Evolutionary conservation across 805 yeast species (phyloP), one percentile per base, ranked within the genome.

Genomic region (Cyberlindnera lachancei): DNA sequence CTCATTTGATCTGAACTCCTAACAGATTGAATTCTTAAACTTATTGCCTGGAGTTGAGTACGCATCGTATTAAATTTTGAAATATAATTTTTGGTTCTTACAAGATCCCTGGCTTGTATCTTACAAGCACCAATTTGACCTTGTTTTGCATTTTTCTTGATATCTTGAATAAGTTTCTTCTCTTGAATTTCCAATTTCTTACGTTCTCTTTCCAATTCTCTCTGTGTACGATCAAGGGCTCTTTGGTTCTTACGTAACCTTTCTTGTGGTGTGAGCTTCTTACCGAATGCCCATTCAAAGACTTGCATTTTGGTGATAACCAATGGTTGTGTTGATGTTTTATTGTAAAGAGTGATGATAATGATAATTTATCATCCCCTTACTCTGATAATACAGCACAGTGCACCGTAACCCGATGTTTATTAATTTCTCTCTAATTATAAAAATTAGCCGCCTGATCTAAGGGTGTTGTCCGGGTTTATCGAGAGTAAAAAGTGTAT

Each of bases 211-310:
- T 85, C 87, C 30, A 92, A 65, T 53, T 92, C 99, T 30, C 98
- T 68, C 58, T 87, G 96, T 0, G 97, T 88, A 45, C 88, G 77
- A 50, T 92, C 98, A 18, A 92, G 65, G 6, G 96, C 94, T 35
- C 99, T 65, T 64, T 94, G 98, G 59, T 92, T 94, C 76, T 77
- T 90, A 42, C 96, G 76, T 54, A 92, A 73, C 56, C 87, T 72
- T 61, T 92, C 98, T 55, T 88, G 96, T 9, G 98, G 97, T 29
- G 97, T 86, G 41, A 82, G 63, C 53, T 80, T 74, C 68, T 86
- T 84, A 8, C 98, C 98, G 61, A 92, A 92, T 18, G 84, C 86
- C 97, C 97, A 92, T 51, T 88, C 94, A 44, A 92, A 73, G 47
- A 80, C 53, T 47, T 73, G 72, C 82, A 76, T 75, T 12, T 7